A percentile compares a stretch with the other conserved stretches of the same genome.
phyloP scores from a whole-genome alignment of 352 stramenopile species.

The Sclerospora graminicola region DNA sequence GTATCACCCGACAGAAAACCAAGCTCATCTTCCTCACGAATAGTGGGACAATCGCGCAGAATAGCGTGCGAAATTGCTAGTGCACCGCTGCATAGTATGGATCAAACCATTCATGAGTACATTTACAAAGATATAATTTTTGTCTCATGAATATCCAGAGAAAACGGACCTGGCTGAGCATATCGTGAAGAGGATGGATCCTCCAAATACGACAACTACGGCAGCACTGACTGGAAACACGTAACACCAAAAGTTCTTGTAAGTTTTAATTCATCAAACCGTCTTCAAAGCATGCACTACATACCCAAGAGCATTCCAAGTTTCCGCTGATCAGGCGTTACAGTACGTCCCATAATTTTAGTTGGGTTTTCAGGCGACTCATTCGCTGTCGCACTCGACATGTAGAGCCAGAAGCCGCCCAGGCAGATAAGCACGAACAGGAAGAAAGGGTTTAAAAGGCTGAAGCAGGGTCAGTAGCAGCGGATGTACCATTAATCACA shows the following conservation, averaged over 20 bases:
- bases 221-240: slow-evolving; percentile 42
- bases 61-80: slow-evolving; percentile 73
- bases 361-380: slow-evolving; percentile 67
- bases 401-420: slow-evolving; percentile 72
- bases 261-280: neutral
- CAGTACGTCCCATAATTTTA: slow-evolving; percentile 54
- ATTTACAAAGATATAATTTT: neutral
- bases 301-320: slow-evolving; percentile 68
- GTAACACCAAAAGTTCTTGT: slow-evolving; percentile 2
- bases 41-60: slow-evolving; percentile 61
- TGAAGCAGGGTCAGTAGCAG: slow-evolving; percentile 11
- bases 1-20: slow-evolving; percentile 60
- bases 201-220: slow-evolving; percentile 76
- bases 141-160: neutral
- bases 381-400: slow-evolving; percentile 50
- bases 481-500: neutral
- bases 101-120: neutral
- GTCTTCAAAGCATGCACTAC: slow-evolving; percentile 1
- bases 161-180: slow-evolving; percentile 67
- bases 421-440: slow-evolving; percentile 82
- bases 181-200: slow-evolving; percentile 83
- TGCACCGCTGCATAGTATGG: slow-evolving; percentile 29
- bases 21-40: slow-evolving; percentile 73
- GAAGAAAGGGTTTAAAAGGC: slow-evolving; percentile 79
- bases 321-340: slow-evolving; percentile 71